A percentile compares a stretch with the other conserved stretches of the same genome.
These are phyloP conservation scores for Pestalotiopsis sp. DNA, from an alignment of 2,329 filamentous ascomycete species.

Conservation along the genomic window DNA sequence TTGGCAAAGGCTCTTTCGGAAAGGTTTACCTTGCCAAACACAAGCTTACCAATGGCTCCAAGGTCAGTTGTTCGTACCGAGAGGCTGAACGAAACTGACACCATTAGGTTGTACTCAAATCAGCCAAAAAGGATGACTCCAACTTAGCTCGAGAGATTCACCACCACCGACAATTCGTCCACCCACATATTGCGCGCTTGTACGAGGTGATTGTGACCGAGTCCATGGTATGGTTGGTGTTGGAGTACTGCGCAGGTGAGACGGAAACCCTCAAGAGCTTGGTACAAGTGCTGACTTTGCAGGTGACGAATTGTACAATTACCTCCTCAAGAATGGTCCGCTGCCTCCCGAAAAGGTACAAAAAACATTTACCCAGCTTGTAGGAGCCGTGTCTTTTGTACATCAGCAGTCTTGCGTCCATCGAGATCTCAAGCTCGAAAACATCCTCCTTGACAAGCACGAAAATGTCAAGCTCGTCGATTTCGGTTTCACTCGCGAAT, in stretches of 20 bases:
- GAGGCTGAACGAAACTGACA: not conserved
- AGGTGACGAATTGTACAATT: constrained; percentile 98
- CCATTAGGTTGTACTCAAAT: constrained; percentile 90
- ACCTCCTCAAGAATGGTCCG: constrained; percentile 84
- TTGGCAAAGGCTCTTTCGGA: constrained; percentile 97
- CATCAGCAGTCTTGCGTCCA: constrained; percentile 95
- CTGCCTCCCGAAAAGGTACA: constrained; percentile 86
- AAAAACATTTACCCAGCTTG: constrained; percentile 93
- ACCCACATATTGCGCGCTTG: constrained; percentile 92
- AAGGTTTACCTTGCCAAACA: constrained; percentile 96
- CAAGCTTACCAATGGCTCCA: constrained; percentile 97
- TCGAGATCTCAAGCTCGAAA: constrained; percentile 94
- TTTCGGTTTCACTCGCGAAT: constrained; percentile 97
- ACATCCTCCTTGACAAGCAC: constrained; percentile 93
- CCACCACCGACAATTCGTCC: constrained; percentile 95
- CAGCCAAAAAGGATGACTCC: constrained; percentile 90
- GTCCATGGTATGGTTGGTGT: constrained; percentile 88
- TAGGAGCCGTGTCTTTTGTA: constrained; percentile 93
- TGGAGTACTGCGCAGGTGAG: constrained; percentile 93
- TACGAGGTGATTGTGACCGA: constrained; percentile 99
- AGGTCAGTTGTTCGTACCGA: constrained; percentile 57
- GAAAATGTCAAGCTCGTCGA: constrained; percentile 98
- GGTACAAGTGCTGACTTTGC: constrained; percentile 4
- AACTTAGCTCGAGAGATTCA: constrained; percentile 98
- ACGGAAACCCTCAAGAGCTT: not conserved